Conservation (phyloP, 108 stramenopile species). For the Cylindrotheca closterium region DNA sequence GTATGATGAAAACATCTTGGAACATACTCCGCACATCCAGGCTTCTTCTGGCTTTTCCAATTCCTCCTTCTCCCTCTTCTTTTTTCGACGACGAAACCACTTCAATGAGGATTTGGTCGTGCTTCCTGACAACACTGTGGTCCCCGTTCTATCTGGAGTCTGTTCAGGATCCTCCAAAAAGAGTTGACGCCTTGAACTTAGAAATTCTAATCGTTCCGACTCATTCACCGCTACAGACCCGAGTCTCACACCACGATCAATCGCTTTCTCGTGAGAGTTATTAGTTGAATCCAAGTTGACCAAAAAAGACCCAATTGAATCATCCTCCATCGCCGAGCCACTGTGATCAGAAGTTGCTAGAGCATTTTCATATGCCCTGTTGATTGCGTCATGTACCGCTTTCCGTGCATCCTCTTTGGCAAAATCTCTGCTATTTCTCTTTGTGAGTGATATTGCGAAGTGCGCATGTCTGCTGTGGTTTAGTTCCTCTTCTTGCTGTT, state of each 20-base stretch:
- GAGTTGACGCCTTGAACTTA: background rate
- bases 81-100: constrained; percentile 5
- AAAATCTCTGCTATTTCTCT: background rate
- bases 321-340: constrained; percentile 4
- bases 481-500: too few relatives aligned
- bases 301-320: constrained; percentile 17
- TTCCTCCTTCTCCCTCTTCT: background rate
- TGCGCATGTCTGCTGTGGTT: too few relatives aligned
- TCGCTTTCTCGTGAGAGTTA: constrained; percentile 20
- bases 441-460: too few relatives aligned
- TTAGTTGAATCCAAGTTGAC: too few relatives aligned
- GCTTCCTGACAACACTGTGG: background rate
- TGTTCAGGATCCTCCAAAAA: background rate
- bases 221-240: constrained; percentile 8
- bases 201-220: background rate
- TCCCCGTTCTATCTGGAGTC: background rate
- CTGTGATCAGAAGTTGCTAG: background rate
- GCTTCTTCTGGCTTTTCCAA: constrained; percentile 28
- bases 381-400: background rate
- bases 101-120: background rate
- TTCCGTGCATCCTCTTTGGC: background rate
- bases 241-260: constrained; percentile 9
- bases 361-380: background rate
- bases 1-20: constrained; percentile 54
- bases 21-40: constrained; percentile 78